Percentiles rank a stretch among this genome's conserved stretches.
phyloP scores from a whole-genome alignment of 176 grass and related monocot species.

The Lolium rigidum region DNA sequence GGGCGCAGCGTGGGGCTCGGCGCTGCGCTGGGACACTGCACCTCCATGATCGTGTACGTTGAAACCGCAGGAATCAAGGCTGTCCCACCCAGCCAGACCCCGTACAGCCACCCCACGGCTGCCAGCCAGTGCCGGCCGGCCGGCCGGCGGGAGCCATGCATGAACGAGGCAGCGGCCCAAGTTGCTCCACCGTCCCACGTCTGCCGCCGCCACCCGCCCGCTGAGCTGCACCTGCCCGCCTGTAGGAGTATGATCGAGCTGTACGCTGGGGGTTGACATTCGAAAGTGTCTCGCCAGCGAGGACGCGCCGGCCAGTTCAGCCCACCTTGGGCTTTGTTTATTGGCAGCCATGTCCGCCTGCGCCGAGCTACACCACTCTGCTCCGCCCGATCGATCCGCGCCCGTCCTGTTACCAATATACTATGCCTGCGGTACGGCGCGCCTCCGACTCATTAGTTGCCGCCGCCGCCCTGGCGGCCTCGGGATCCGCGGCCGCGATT shows the following conservation, averaged over 20 bases:
- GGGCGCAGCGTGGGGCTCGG: background rate
- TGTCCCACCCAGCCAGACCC: background rate
- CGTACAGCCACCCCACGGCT: conserved; percentile 37
- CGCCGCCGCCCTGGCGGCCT: conserved; percentile 34
- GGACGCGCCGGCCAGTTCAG: conserved; percentile 40
- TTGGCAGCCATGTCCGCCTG: background rate
- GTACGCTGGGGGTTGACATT: conserved; percentile 42
- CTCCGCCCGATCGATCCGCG: background rate
- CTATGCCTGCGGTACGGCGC: conserved; percentile 23
- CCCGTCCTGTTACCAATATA: conserved; percentile 30
- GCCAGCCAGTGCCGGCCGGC: conserved; percentile 22
- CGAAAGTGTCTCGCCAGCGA: conserved; percentile 30
- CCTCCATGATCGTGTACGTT: conserved; percentile 4
- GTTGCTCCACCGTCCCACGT: conserved; percentile 58
- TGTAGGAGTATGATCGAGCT: conserved; percentile 1
- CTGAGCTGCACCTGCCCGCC: conserved; percentile 32
- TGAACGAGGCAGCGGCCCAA: conserved; percentile 32
- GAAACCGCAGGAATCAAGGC: conserved; percentile 24
- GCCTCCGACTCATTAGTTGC: background rate
- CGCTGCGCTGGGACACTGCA: conserved; percentile 23
- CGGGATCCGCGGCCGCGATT: conserved; percentile 47
- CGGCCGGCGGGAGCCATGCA: conserved; percentile 21
- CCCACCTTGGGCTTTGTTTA: conserved; percentile 42
- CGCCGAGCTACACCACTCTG: background rate
- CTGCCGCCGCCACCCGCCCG: conserved; percentile 24